These are phyloP conservation scores for Dothiorella sarmentorum DNA, from an alignment of 2,329 filamentous ascomycete genomes.

Conservation along the genomic window DNA sequence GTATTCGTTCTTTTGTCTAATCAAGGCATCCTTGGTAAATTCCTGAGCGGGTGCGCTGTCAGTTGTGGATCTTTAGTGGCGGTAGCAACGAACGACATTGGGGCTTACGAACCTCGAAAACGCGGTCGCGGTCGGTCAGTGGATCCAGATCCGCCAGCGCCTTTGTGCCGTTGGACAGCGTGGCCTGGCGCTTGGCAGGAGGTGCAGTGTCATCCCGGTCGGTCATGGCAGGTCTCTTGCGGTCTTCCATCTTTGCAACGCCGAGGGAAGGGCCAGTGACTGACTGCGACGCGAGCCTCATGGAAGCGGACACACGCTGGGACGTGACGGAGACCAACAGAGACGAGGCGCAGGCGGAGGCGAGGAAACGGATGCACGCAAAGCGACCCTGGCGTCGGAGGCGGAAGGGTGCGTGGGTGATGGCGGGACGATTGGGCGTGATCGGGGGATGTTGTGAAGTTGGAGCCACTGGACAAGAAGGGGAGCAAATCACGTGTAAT, in stretches of 20 bases:
- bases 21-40: slow-evolving; percentile 94
- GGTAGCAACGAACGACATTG: slow-evolving; percentile 21
- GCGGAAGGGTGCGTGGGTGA: slow-evolving; percentile 4
- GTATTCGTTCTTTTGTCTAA: slow-evolving; percentile 96
- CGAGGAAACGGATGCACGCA: slow-evolving; percentile 8
- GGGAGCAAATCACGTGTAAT: slow-evolving; percentile 7
- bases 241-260: slow-evolving; percentile 97
- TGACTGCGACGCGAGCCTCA: slow-evolving; percentile 72
- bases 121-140: slow-evolving; percentile 26
- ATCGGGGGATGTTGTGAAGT: slow-evolving; percentile 18
- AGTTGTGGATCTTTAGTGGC: slow-evolving; percentile 30
- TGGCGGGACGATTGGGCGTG: slow-evolving; percentile 12
- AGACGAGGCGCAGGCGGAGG: background rate
- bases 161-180: slow-evolving; percentile 69
- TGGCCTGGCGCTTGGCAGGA: slow-evolving; percentile 85
- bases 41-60: slow-evolving; percentile 52
- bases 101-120: slow-evolving; percentile 59
- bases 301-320: slow-evolving; percentile 59
- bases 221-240: slow-evolving; percentile 86
- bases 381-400: slow-evolving; percentile 9
- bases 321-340: slow-evolving; percentile 9
- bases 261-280: slow-evolving; percentile 68
- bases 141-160: slow-evolving; percentile 60
- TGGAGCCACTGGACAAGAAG: slow-evolving; percentile 12
- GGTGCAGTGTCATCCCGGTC: slow-evolving; percentile 80